Base-by-base conservation (phyloP, 179 eudicot genomes). In the Gypsophila paniculata region DNA sequence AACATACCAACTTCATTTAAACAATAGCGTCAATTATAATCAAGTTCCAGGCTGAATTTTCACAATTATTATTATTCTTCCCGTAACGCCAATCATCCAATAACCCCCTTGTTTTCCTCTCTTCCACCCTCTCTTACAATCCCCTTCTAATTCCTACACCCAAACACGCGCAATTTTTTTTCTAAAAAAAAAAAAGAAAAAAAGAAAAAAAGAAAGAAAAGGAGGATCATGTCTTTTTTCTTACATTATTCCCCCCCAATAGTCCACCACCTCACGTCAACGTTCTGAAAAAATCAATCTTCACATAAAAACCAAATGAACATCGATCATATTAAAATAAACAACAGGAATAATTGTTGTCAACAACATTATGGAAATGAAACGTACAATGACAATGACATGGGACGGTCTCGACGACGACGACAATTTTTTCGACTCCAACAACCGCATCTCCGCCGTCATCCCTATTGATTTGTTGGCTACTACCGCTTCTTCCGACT, bases 351-450 rank as follows among this genome's bases (percentile, higher is more conserved):
- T 26, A 5, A 46, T 61, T n/a, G 11, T 18, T 6, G 34, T 29
- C 52, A 51, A 12, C 22, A 42, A 42, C 5, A 57, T 22, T 8
- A 32, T 68, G 46, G 66, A 74, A 18, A 53, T 62, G 57, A 74
- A 65, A 79, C 78, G 88, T 58, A 91, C 91, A 4, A 79, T 85
- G 79, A 91, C 97, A 7, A 84, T 93, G 91, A 82, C 74, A 12
- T 90, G 89, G 90, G 96, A 90, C 61, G 88, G 86, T 1, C 59
- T 90, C 42, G 86, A 81, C 44, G 93, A 91, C 21, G 90, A 84
- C 34, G 98, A 91, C 48, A 76, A 70, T 2, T 93, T 93, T 83
- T 93, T 91, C 39, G 98, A 93, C 46, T 61, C 89, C 15, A 73
- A 13, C 49, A 86, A 81, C 52, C 85, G 98, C 8, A 71, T 87